phyloP scores from a whole-genome alignment of 1,284 basidiomycete species.

The Trametes polyzona region DNA sequence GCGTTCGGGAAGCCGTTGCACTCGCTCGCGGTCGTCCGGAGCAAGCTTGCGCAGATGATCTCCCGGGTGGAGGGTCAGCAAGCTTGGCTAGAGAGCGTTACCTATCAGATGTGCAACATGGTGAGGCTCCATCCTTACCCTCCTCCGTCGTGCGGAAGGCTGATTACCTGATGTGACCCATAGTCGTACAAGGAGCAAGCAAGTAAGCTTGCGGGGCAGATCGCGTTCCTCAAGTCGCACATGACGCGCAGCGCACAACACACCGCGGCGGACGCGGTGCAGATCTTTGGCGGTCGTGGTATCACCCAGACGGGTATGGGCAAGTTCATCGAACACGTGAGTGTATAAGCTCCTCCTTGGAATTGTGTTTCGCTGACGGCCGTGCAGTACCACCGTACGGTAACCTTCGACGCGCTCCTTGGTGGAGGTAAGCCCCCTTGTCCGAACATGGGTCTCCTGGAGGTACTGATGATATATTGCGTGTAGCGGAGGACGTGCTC shows the following conservation, averaged over 20 bases:
- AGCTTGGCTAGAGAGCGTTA: slow-evolving; percentile 88
- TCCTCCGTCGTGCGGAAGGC: background rate
- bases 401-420: slow-evolving; percentile 70
- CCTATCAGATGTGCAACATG: slow-evolving; percentile 94
- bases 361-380: background rate
- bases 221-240: slow-evolving; percentile 80
- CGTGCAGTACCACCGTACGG: slow-evolving; percentile 64
- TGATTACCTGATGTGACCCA: background rate
- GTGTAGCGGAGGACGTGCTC: slow-evolving; percentile 64
- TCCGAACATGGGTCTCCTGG: background rate
- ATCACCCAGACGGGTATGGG: slow-evolving; percentile 80
- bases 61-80: slow-evolving; percentile 81
- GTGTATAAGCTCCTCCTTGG: slow-evolving; percentile 9
- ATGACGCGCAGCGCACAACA: slow-evolving; percentile 68
- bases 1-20: slow-evolving; percentile 86
- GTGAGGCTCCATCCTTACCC: slow-evolving; percentile 33
- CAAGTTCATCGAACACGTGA: slow-evolving; percentile 69
- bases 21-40: slow-evolving; percentile 82
- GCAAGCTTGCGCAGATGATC: slow-evolving; percentile 87
- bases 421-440: slow-evolving; percentile 56
- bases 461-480: background rate
- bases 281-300: slow-evolving; percentile 82
- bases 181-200: slow-evolving; percentile 39
- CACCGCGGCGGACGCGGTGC: slow-evolving; percentile 80
- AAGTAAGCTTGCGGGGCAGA: slow-evolving; percentile 51